A percentile compares a stretch with the other conserved stretches of the same genome.
Conservation (phyloP, 2,329 filamentous ascomycete genomes). For the Apiospora aurea region DNA sequence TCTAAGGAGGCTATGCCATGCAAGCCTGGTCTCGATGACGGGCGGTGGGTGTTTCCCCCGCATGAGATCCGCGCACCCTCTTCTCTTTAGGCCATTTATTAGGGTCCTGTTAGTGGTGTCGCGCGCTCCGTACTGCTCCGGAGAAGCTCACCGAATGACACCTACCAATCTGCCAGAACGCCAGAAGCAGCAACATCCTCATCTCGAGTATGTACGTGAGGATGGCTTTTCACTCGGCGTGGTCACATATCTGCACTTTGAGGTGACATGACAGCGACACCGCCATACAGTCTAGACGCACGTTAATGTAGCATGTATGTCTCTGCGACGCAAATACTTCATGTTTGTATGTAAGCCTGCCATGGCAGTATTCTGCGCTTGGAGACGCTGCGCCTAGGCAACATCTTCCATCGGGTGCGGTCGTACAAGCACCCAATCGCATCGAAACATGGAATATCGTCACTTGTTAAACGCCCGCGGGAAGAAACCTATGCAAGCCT, state of each 20-base stretch:
- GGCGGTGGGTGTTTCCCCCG: background rate
- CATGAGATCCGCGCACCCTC: background rate
- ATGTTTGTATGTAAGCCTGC: background rate
- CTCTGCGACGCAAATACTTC: background rate
- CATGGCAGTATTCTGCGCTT: background rate
- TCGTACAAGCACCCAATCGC: background rate
- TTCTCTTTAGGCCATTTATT: too few species aligned
- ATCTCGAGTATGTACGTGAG: background rate
- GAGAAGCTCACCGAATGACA: background rate
- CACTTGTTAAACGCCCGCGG: constrained; percentile 12
- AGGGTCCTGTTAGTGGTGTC: background rate
- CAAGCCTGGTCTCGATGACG: background rate
- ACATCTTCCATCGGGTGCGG: background rate
- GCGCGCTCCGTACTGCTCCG: background rate
- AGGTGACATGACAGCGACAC: background rate
- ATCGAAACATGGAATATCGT: background rate
- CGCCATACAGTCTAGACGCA: too few species aligned
- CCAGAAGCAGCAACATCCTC: background rate
- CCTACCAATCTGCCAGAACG: background rate
- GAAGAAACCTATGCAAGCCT: background rate
- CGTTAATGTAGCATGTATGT: background rate
- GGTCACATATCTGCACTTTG: background rate
- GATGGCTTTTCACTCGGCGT: background rate
- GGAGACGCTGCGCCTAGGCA: background rate
- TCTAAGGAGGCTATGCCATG: background rate